Evolutionary conservation across 108 stramenopile species (phyloP), one percentile per base, ranked within the genome.

Genomic region (Fragilaria crotonensis): DNA sequence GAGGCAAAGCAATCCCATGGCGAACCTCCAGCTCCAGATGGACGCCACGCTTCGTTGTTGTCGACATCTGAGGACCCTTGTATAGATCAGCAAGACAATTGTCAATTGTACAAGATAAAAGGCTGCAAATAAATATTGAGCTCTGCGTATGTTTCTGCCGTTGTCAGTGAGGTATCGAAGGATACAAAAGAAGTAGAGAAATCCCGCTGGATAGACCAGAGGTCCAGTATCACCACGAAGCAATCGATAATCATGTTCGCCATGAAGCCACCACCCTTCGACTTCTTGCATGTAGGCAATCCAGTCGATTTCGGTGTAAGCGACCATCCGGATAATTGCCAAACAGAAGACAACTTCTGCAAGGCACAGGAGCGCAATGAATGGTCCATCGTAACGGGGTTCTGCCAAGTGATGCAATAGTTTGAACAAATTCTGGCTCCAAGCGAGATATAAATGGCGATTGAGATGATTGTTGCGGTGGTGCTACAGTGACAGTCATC

Each of bases 261-360:
- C 96, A 25, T 77, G 71, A 30, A 75, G n/a, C 69, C 64, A 66
- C 65, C 59, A 61, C 46, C 59, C 57, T n/a, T 54, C 55, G 26
- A 97, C 96, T 73, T 99, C 94, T 77, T 97, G 83, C 96, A 99
- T 97, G 79, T 99, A 99, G 4, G 98, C 96, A 27, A 70, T 55
- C 94, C 95, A 99, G 67, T 99, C 98, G 62, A 99, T 99, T 74
- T 99, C 98, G 5, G 98, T 99, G 76, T 99, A 95, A 22, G 89
- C 74, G 4, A 95, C 85, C 25, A 66, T 64, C 5, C 33, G 30
- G 27, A 96, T 72, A 36, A 96, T 91, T 19, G 83, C 29, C 18
- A 18, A 1, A 31, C 54, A 31, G 3, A 56, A 3, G 14, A 56
- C 36, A 21, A 36, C 23, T 56, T 56, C 54, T 41, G 36, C 14